A percentile compares a stretch with the other conserved stretches of the same genome.
phyloP scores from a whole-genome alignment of 2,329 filamentous ascomycete genomes.

The Zarea fungicola region DNA sequence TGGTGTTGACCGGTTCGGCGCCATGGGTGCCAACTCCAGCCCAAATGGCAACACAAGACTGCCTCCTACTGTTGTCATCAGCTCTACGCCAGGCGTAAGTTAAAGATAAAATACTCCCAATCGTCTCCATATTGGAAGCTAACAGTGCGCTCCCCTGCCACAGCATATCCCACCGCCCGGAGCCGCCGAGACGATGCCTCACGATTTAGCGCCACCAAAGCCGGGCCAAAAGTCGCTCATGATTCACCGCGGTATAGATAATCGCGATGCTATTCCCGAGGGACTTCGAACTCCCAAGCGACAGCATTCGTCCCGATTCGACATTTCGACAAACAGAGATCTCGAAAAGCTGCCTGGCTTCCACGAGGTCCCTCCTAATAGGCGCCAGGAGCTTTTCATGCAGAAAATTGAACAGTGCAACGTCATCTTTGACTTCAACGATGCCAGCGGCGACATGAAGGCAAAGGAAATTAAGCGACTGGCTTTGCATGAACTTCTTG shows the following conservation, averaged over 20 bases:
- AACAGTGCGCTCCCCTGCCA: not conserved
- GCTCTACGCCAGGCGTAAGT: constrained; percentile 84
- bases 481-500: constrained; percentile 89
- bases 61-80: constrained; percentile 88
- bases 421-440: constrained; percentile 99
- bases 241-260: constrained; percentile 78
- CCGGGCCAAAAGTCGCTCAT: constrained; percentile 83
- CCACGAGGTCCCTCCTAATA: constrained; percentile 92
- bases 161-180: constrained; percentile 91
- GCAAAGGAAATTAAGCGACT: constrained; percentile 99
- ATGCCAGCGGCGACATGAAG: constrained; percentile 97
- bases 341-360: constrained; percentile 96
- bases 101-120: not conserved
- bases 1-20: constrained; percentile 38
- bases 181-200: constrained; percentile 94
- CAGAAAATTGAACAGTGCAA: constrained; percentile 99
- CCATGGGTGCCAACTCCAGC: constrained; percentile 28
- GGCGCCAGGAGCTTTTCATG: constrained; percentile 96
- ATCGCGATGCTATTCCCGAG: constrained; percentile 87
- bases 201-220: constrained; percentile 91
- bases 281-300: constrained; percentile 91
- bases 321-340: constrained; percentile 94
- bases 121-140: not conserved
- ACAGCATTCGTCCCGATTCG: constrained; percentile 95
- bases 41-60: constrained; percentile 41